Evolutionary conservation across 768 basidiomycete genomes (phyloP), one percentile per base, ranked within the genome.

Genomic region (Termitomyces sp.): DNA sequence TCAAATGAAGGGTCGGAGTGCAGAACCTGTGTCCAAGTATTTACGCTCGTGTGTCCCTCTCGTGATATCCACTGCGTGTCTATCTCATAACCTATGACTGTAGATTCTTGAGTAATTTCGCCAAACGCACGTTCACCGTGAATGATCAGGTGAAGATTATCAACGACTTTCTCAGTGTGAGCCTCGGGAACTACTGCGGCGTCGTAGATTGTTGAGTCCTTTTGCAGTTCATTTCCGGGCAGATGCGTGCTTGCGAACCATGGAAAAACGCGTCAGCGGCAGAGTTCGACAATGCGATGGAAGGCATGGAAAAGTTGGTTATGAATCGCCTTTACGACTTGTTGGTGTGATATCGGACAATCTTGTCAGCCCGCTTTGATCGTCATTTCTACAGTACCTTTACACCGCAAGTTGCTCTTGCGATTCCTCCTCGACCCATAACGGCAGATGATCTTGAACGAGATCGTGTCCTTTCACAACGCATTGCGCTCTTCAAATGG

Each of bases 231-330:
- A 98, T 99, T 65, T 78, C 89, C 0, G 78, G 73, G 36, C 91
- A 90, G 69, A 99, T 99, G 97, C 78, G 88, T 22, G 84, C 86
- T 59, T 80, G 81, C 31, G 93, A 95, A 22, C 76, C 89, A 0
- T 98, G 95, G 95, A 84, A 84, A 67, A 85, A 85, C 59, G 82
- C 82, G 1, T 79, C 86, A 2, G 87, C 93, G 22, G 74, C 77
- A 6, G 95, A 98, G 71, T 98, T 99, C 63, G 97, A 98, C 55
- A 95, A 96, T 66, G 93, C 95, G 0, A 84, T 94, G 78, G 97
- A 99, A 73, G 95, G 95, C 54, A 98, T 98, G 93, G 97, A 99
- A 79, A 99, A 99, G 72, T 82, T 99, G 7, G 97, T 99, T 64
- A 98, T 99, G 97, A 99, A 98, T 66, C 80, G 94, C 54, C 75